Percentiles rank a stretch among this genome's conserved stretches.
phyloP scores from a whole-genome alignment of 139 green algal species.

The Chlamydomonas incerta region DNA sequence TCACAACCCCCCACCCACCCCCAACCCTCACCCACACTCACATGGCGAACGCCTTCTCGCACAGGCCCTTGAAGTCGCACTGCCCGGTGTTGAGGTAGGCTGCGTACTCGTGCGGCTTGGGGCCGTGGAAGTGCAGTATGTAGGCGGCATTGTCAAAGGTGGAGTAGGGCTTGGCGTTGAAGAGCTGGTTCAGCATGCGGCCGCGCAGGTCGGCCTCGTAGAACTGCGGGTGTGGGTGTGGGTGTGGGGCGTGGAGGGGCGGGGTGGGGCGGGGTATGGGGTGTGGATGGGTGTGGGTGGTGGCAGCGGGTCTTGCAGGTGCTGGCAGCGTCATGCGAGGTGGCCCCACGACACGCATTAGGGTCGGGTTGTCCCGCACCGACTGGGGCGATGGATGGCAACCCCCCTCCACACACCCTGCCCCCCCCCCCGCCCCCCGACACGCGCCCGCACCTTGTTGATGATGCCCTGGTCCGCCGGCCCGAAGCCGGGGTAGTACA shows the following conservation, averaged over 20 bases:
- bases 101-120: background rate
- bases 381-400: too few relatives aligned
- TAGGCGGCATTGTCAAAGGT: background rate
- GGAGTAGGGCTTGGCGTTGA: constrained; percentile 50
- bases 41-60: constrained; percentile 7
- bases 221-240: too few relatives aligned
- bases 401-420: too few relatives aligned
- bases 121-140: background rate
- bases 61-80: constrained; percentile 27
- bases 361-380: too few relatives aligned
- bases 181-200: constrained; percentile 27
- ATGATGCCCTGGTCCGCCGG: constrained; percentile 52
- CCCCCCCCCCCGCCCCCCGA: too few relatives aligned
- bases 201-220: constrained; percentile 32
- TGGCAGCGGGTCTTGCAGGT: too few relatives aligned
- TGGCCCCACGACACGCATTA: too few relatives aligned
- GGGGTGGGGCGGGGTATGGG: too few relatives aligned
- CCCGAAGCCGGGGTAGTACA: constrained; percentile 45
- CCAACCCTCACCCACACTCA: background rate
- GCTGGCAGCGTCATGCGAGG: too few relatives aligned
- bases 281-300: too few relatives aligned
- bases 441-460: constrained; percentile 20
- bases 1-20: too few relatives aligned
- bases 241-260: too few relatives aligned
- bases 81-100: background rate